phyloP scores from a whole-genome alignment of 164 flowering plant species.

The Santalum album region DNA sequence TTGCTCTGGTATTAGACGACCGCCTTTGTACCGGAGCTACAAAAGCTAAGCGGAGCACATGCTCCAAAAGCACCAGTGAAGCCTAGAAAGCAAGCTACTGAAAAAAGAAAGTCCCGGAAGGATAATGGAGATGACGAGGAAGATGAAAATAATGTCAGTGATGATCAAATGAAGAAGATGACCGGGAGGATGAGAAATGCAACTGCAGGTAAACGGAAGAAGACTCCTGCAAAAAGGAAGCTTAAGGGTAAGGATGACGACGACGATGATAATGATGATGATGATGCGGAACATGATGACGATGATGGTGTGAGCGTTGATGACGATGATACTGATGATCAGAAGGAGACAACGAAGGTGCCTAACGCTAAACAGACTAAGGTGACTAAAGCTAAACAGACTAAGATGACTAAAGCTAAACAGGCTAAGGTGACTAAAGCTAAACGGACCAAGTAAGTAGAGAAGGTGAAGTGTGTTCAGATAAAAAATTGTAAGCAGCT shows the following conservation, averaged over 20 bases:
- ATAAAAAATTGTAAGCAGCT: not conserved
- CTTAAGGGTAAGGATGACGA: conserved; percentile 22
- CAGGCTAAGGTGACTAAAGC: conserved; percentile 14
- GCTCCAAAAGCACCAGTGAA: conserved; percentile 29
- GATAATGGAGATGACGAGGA: not conserved
- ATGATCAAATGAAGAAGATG: not conserved
- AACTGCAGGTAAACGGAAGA: conserved; percentile 1
- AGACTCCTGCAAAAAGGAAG: conserved; percentile 30
- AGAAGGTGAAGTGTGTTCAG: too few relatives aligned
- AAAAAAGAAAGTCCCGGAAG: conserved; percentile 10
- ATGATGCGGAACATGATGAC: conserved; percentile 10
- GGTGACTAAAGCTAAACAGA: conserved; percentile 13
- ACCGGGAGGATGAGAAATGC: not conserved
- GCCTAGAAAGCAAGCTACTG: conserved; percentile 26
- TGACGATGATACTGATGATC: conserved; percentile 11
- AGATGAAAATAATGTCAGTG: not conserved
- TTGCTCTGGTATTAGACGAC: conserved; percentile 48
- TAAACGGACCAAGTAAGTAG: conserved; percentile 17
- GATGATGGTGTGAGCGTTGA: too few relatives aligned
- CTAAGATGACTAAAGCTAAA: conserved; percentile 13
- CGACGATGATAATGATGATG: conserved; percentile 3
- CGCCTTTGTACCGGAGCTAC: conserved; percentile 88
- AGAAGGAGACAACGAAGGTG: conserved; percentile 18
- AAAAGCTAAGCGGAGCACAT: conserved; percentile 56
- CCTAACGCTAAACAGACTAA: too few relatives aligned